Evolutionary conservation across 176 grass and related monocot genomes (phyloP).

Genomic region (Tuctoria greenei): DNA sequence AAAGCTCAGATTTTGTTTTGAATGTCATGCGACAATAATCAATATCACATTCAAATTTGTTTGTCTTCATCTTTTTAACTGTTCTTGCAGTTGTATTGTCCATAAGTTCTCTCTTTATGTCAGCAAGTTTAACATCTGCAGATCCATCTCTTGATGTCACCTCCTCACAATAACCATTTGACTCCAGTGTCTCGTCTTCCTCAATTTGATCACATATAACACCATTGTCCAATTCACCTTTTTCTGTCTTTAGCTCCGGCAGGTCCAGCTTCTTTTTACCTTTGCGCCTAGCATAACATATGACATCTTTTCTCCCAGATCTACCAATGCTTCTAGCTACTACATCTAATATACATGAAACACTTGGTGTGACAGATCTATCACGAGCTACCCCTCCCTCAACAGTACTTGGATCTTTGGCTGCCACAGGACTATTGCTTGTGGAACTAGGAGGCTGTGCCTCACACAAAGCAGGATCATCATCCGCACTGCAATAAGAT

Average conservation of each 20-base stretch:
- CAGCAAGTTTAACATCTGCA: conserved; percentile 42
- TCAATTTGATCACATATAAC: conserved; percentile 20
- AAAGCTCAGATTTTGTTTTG: conserved; percentile 52
- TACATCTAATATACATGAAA: conserved; percentile 29
- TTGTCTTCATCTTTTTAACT: conserved; percentile 37
- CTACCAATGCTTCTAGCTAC: conserved; percentile 42
- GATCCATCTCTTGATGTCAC: conserved; percentile 38
- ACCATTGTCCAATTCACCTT: conserved; percentile 27
- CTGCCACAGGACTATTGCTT: neutral
- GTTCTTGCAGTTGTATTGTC: conserved; percentile 39
- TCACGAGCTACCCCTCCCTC: conserved; percentile 9
- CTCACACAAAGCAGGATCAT: conserved; percentile 26
- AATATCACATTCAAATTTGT: conserved; percentile 49
- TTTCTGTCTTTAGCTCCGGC: conserved; percentile 23
- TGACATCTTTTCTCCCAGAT: conserved; percentile 58
- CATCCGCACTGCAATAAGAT: conserved; percentile 18
- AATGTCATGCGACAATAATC: conserved; percentile 59
- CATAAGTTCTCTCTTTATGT: conserved; percentile 46
- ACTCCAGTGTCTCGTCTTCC: conserved; percentile 22
- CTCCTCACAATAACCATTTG: conserved; percentile 43
- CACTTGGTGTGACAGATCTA: conserved; percentile 34
- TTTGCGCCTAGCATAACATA: conserved; percentile 69
- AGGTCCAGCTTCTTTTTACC: conserved; percentile 57
- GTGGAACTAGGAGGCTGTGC: neutral
- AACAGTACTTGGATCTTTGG: neutral